These are phyloP conservation scores for Penicillium roqueforti DNA, from an alignment of 495 filamentous ascomycete species.

Conservation along the genomic window DNA sequence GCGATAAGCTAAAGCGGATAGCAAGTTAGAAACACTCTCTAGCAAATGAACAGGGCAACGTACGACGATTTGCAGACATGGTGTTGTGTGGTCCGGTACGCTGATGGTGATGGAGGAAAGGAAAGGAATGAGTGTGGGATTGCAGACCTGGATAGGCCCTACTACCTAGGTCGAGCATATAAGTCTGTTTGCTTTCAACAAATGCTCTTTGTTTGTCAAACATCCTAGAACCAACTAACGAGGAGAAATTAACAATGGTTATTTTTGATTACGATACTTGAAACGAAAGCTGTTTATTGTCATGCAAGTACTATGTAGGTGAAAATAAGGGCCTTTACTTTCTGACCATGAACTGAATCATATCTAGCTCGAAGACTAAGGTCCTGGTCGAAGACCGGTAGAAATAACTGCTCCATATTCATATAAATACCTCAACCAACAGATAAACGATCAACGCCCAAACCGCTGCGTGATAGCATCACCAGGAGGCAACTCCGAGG, in stretches of 20 bases:
- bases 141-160: too few species aligned
- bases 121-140: too few species aligned
- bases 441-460: conserved; percentile 6
- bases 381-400: not conserved
- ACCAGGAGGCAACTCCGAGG: conserved; percentile 16
- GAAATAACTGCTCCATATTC: not conserved
- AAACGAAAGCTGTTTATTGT: not conserved
- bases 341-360: not conserved
- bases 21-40: not conserved
- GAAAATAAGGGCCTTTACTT: not conserved
- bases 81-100: not conserved
- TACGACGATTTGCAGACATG: not conserved
- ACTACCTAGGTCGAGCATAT: too few species aligned
- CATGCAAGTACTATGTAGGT: not conserved
- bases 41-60: not conserved
- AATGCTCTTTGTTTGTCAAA: too few species aligned
- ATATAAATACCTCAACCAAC: not conserved
- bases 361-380: not conserved
- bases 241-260: too few species aligned
- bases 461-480: conserved; percentile 23
- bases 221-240: too few species aligned
- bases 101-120: not conserved
- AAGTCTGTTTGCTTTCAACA: too few species aligned
- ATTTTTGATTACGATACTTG: too few species aligned
- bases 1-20: not conserved